Conservation (phyloP, 2,329 filamentous ascomycete species). For the Epichloe aotearoae region DNA sequence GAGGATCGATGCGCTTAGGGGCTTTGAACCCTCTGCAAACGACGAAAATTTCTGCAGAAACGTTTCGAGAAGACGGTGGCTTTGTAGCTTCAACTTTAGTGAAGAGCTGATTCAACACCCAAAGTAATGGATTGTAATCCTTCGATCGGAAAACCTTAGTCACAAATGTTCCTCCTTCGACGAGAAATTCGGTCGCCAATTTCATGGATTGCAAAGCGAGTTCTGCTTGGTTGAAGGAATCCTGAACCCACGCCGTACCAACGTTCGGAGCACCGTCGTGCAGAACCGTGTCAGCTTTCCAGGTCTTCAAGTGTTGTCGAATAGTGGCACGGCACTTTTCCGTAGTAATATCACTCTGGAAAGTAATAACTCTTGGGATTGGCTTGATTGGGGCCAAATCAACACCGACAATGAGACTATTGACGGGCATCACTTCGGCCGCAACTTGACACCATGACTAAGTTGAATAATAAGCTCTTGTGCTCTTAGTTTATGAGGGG, state of each 20-base stretch:
- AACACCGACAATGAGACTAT: constrained; percentile 84
- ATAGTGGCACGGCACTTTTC: constrained; percentile 91
- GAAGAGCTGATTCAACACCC: constrained; percentile 97
- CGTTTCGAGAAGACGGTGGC: constrained; percentile 86
- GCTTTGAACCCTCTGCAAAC: constrained; percentile 89
- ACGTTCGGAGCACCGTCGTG: constrained; percentile 95
- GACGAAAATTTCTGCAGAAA: constrained; percentile 97
- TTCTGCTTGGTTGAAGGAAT: constrained; percentile 96
- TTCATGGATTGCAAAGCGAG: constrained; percentile 83
- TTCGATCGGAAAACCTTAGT: constrained; percentile 97
- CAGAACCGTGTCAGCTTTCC: constrained; percentile 90
- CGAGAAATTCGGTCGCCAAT: constrained; percentile 83
- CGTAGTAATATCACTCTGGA: constrained; percentile 96
- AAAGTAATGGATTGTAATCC: constrained; percentile 88
- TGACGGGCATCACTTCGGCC: constrained; percentile 83
- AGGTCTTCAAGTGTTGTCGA: constrained; percentile 78
- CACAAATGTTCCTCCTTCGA: constrained; percentile 82
- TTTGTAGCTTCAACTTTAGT: constrained; percentile 93
- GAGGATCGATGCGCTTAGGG: constrained; percentile 82
- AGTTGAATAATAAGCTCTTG: neutral
- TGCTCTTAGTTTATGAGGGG: neutral
- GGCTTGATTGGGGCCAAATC: constrained; percentile 92
- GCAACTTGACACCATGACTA: constrained; percentile 94
- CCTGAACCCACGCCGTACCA: constrained; percentile 94
- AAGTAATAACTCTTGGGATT: constrained; percentile 85